A percentile compares a stretch with the other conserved stretches of the same genome.
Evolutionary conservation across 768 basidiomycete species (phyloP).

Genomic region (Asterophora lycoperdoides): DNA sequence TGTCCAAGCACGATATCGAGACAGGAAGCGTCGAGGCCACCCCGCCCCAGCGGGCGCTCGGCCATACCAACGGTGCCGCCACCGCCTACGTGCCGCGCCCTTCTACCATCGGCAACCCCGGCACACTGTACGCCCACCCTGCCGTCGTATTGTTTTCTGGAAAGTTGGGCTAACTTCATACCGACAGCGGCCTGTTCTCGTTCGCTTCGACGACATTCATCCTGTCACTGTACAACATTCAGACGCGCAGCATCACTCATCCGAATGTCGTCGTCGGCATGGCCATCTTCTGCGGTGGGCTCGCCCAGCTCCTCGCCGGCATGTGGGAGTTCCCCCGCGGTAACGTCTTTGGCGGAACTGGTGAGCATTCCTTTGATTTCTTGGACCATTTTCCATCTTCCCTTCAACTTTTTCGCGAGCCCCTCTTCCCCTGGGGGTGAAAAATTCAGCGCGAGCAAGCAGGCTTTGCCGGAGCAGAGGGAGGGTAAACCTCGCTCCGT

Average conservation of each 20-base stretch:
- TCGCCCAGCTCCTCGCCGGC: slow-evolving; percentile 81
- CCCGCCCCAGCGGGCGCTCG: slow-evolving; percentile 23
- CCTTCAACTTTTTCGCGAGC: slow-evolving; percentile 3
- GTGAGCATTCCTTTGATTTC: slow-evolving; percentile 48
- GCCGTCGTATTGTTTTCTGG: neutral
- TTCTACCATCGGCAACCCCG: slow-evolving; percentile 55
- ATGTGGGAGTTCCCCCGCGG: slow-evolving; percentile 82
- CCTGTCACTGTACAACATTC: slow-evolving; percentile 68
- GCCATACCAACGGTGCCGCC: slow-evolving; percentile 18
- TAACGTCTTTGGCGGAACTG: slow-evolving; percentile 69
- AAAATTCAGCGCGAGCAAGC: no score
- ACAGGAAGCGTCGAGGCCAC: slow-evolving; percentile 31
- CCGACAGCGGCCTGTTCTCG: slow-evolving; percentile 65
- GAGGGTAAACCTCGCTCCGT: neutral
- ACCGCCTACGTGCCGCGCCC: slow-evolving; percentile 23
- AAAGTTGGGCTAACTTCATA: slow-evolving; percentile 8
- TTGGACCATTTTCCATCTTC: slow-evolving; percentile 38
- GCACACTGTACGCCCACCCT: slow-evolving; percentile 39
- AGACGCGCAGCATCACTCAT: slow-evolving; percentile 44
- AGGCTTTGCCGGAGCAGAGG: no score
- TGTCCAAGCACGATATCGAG: slow-evolving; percentile 29
- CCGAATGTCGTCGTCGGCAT: slow-evolving; percentile 82
- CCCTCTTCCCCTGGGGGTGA: no score
- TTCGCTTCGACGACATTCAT: slow-evolving; percentile 85
- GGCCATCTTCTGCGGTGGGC: slow-evolving; percentile 82